Conservation (phyloP, 441 rosid genomes). For the Arabidopsis hybrid region DNA sequence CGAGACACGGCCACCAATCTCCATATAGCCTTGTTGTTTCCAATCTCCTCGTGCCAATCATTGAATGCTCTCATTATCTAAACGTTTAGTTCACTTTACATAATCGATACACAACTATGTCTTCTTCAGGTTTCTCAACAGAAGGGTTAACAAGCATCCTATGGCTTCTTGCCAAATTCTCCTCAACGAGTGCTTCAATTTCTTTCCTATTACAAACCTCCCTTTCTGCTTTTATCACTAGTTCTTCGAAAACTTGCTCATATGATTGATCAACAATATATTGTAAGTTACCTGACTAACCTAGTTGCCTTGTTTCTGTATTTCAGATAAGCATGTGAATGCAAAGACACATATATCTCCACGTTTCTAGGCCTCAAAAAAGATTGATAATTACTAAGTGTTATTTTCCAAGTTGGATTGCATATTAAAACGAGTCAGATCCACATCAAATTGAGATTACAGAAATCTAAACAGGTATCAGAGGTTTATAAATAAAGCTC, state of each 20-base stretch:
- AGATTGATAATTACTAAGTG: background rate
- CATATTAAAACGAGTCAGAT: background rate
- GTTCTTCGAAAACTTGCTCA: background rate
- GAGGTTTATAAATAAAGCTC: background rate
- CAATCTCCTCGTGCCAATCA: no score
- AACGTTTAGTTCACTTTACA: no score
- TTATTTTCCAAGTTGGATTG: background rate
- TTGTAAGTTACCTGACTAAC: background rate
- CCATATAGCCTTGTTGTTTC: no score
- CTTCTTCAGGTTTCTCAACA: no score
- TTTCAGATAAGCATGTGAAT: background rate
- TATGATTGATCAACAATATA: background rate
- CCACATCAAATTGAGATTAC: background rate
- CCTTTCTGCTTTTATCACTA: background rate
- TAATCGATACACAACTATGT: no score
- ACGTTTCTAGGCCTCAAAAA: background rate
- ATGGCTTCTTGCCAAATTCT: no score
- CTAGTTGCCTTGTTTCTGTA: background rate
- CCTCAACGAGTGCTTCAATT: no score
- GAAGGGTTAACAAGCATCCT: no score
- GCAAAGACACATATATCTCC: background rate
- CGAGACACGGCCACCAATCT: no score
- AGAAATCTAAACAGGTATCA: conserved; percentile 4
- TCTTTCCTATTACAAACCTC: no score
- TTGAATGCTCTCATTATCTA: no score